These are phyloP conservation scores for Talaromyces borbonicus DNA, from an alignment of 495 filamentous ascomycete genomes.

Conservation along the genomic window DNA sequence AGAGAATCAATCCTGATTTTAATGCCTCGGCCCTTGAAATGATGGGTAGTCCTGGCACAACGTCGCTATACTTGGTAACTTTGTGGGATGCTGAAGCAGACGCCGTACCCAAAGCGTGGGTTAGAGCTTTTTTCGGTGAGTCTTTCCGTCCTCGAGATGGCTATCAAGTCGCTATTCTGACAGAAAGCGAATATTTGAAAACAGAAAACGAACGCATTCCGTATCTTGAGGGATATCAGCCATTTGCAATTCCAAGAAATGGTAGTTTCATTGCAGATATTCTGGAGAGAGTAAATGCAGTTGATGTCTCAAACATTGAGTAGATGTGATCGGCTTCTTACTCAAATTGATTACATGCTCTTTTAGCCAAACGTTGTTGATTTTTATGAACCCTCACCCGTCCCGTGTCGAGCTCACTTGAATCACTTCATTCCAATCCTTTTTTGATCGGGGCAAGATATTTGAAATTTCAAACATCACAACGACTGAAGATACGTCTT, in stretches of 20 bases:
- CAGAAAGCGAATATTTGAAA: background rate
- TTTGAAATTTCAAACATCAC: too few relatives aligned
- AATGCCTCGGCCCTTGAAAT: constrained; percentile 9
- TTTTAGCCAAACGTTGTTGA: too few relatives aligned
- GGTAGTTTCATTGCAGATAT: background rate
- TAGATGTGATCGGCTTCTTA: background rate
- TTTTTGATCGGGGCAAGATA: too few relatives aligned
- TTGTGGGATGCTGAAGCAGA: constrained; percentile 10
- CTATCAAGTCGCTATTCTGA: too few relatives aligned
- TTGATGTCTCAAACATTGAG: constrained; percentile 4
- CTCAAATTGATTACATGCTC: too few relatives aligned
- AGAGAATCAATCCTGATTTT: constrained; percentile 9
- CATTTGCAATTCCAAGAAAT: background rate
- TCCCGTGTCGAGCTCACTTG: too few relatives aligned
- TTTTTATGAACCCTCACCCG: too few relatives aligned
- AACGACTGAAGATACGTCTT: too few relatives aligned
- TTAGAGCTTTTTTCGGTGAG: constrained; percentile 12
- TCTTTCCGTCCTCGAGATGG: background rate
- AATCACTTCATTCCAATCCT: too few relatives aligned
- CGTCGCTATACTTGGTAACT: constrained; percentile 10
- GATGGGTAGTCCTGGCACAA: constrained; percentile 9
- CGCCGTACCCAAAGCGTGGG: constrained; percentile 10
- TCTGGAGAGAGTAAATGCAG: background rate
- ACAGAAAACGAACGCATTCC: constrained; percentile 15
- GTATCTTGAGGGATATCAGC: constrained; percentile 10